Base-by-base conservation (phyloP, 2,329 filamentous ascomycete genomes). In the Aureobasidium sp. region DNA sequence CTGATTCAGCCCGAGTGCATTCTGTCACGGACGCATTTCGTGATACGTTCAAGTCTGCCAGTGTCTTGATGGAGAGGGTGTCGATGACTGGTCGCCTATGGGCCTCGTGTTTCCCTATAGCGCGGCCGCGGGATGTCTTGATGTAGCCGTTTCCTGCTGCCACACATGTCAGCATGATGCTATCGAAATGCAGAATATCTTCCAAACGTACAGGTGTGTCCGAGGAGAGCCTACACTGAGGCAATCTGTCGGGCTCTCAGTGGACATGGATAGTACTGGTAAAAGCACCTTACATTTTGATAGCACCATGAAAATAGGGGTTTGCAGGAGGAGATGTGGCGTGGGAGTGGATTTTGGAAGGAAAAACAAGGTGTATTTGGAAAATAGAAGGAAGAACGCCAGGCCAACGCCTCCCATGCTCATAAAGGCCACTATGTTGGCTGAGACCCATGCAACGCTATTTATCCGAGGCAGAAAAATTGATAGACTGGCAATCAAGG, bases 401-500 rank as follows among this genome's bases (percentile, higher is more conserved):
- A 31, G 22, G 33, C 37, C 45, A 45, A 57, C 58, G 62, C 50
- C 57, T 39, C 44, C 61, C 45, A 52, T 62, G 50, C 53, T 56
- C 54, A 45, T 62, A 19, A 42, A 39, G 15, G 29, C 63, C 53
- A 52, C 37, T 60, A 54, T 48, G 40, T 54, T 64, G 60, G 61
- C 45, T 8, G n/a, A 52, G 60, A 44, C 48, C 49, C 27, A 61
- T 62, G 40, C 33, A 57, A 63, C 61, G 64, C 64, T 59, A 45
- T 39, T 63, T 35, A 44, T 52, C 59, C 57, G 61, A 59, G 52
- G 31, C n/a, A 50, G 33, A 58, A 31, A 24, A 4, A 37, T n/a
- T 35, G 27, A 27, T 29, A 5, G 59, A 33, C 17, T 53, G 33
- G 22, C 14, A 4, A 35, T 60, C 60, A 66, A 37, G 82, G 77